phyloP scores from a whole-genome alignment of 1,284 basidiomycete genomes.

The Apiotrichum veenhuisii region DNA sequence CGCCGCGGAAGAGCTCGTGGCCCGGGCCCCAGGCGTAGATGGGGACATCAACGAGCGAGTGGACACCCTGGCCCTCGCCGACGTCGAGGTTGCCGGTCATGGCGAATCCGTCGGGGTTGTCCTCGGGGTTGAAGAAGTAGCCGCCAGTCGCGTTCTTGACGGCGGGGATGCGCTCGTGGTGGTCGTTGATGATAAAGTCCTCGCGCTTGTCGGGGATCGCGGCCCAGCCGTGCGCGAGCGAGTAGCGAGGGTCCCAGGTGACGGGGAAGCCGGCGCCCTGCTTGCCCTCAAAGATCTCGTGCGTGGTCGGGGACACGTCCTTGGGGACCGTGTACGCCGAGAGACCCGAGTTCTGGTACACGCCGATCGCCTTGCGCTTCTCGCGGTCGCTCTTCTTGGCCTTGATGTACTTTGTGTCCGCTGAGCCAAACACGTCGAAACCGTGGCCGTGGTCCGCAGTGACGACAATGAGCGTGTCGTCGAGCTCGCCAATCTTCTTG shows the following conservation, averaged over 20 bases:
- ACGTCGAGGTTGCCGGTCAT: slow-evolving; percentile 48
- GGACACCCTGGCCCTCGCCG: slow-evolving; percentile 44
- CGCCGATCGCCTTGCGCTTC: slow-evolving; percentile 49
- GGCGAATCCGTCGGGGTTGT: slow-evolving; percentile 43
- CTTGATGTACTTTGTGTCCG: slow-evolving; percentile 47
- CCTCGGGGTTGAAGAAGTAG: slow-evolving; percentile 47
- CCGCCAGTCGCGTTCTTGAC: slow-evolving; percentile 26
- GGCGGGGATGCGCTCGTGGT: slow-evolving; percentile 43
- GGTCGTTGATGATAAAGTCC: slow-evolving; percentile 34
- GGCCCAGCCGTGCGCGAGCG: slow-evolving; percentile 46
- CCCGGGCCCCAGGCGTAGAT: slow-evolving; percentile 50
- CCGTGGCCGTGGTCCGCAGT: slow-evolving; percentile 51
- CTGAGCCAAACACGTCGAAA: slow-evolving; percentile 46
- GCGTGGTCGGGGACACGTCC: slow-evolving; percentile 34
- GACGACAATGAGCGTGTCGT: slow-evolving; percentile 50
- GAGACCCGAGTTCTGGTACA: slow-evolving; percentile 44
- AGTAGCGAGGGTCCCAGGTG: slow-evolving; percentile 50
- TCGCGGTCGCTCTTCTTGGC: slow-evolving; percentile 39
- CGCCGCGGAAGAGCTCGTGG: slow-evolving; percentile 46
- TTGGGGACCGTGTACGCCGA: slow-evolving; percentile 41
- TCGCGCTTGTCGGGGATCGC: slow-evolving; percentile 47
- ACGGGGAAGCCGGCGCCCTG: slow-evolving; percentile 49
- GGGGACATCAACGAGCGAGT: slow-evolving; percentile 47
- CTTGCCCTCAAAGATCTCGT: slow-evolving; percentile 33
- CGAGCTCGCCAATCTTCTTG: slow-evolving; percentile 47